Evolutionary conservation across 2,329 filamentous ascomycete species (phyloP), one percentile per base, ranked within the genome.

Genomic region (Pseudofabraea citricarpa): DNA sequence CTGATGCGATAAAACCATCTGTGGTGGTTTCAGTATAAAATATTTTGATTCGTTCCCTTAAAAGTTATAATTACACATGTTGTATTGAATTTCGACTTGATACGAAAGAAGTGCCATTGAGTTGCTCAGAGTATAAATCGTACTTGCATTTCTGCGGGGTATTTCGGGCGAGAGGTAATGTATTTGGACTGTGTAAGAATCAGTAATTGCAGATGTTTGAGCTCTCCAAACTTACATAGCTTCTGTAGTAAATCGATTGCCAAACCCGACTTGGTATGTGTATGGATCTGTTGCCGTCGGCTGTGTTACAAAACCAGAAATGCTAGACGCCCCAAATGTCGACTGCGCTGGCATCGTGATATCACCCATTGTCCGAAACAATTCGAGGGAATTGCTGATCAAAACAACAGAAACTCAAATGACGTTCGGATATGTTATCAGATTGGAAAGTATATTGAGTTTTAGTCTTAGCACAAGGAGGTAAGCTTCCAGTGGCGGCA

Each of bases 251-350:
- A 67, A 69, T 59, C 58, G 55, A 56, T 79, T 80, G 32, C 70
- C 70, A 49, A 78, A 78, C 18, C 75, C 76, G 12, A 67, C 58
- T 68, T 77, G 72, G 55, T 80, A 79, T 57, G 69, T 41, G 56
- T 75, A 75, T 23, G 71, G 72, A 53, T 74, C 72, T 46, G 74
- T 22, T 26, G 37, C 18, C 10, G 47, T 79, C 58, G 58, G 72
- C 58, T 65, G 67, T 48, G 64, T 70, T 6, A 61, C 65, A 51
- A 78, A 79, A 0, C 72, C 74, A 15, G 73, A 31, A 18, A 22
- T 29, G n/a, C 44, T 44, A 12, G 36, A 47, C 9, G 40, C 47
- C 20, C 47, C 45, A 29, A 27, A 43, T 2, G 32, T 48, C 10
- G 31, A 8, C 10, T n/a, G 23, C 9, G 19, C 19, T 32, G 24